Evolutionary conservation across 179 eudicot genomes (phyloP), one percentile per base, ranked within the genome.

Genomic region (Silene vulgaris): DNA sequence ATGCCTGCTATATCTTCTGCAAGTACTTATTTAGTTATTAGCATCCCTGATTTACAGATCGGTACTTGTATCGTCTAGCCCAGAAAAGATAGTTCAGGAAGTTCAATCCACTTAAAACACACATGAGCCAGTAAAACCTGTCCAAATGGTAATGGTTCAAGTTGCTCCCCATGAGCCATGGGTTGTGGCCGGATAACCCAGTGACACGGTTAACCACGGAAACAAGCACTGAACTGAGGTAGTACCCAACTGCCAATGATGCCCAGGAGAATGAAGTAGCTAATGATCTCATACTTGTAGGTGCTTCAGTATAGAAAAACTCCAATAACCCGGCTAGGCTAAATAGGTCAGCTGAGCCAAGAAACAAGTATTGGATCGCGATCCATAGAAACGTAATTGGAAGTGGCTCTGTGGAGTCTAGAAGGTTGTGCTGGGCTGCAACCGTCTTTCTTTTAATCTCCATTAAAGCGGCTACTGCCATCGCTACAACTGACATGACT

Each of bases 241-340:
- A 93, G 80, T 93, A 93, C 0, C 98, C 98, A 75, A 89, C 82
- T 29, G 97, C 97, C 40, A 91, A 75, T 17, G 98, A 93, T 11
- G 91, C 92, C 98, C 98, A 93, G 1, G 97, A 91, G 26, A 93
- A 91, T 43, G 97, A 81, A 0, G 96, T 91, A 68, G 98, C 90
- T 78, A 91, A 73, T 2, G 98, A 93, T 73, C 92, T 88, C 98
- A 91, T 87, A 78, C 93, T 88, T 50, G 77, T 69, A 21, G 98
- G 98, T 0, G 98, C 89, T 61, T 93, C 98, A 9, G 98, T 91
- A 80, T 91, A 93, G 85, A 93, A 91, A 75, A 93, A 93, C 8
- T 93, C 98, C 89, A 93, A 80, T 74, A 89, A 76, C 20, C 97
- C 98, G 26, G 98, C 97, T 52, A 93, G 76, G 84, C 88, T 87